phyloP scores from a whole-genome alignment of 495 filamentous ascomycete genomes.

The Aspergillus heteromorphus region DNA sequence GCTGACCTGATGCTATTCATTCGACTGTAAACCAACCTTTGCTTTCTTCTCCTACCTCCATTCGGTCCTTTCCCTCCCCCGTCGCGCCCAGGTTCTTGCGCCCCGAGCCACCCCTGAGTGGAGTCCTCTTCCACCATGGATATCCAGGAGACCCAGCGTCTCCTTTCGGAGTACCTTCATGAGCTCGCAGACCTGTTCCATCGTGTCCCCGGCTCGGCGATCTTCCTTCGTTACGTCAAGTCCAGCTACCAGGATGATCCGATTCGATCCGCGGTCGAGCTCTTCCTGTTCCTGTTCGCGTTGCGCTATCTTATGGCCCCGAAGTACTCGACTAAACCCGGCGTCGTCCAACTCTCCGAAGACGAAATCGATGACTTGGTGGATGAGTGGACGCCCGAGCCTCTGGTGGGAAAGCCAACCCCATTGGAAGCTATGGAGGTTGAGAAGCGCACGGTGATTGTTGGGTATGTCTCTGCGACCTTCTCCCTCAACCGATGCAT shows the following conservation, averaged over 20 bases:
- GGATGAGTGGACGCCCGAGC: slow-evolving; percentile 95
- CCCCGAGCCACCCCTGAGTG: slow-evolving; percentile 17
- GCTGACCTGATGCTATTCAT: not conserved
- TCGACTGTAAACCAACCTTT: not conserved
- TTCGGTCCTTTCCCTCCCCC: not conserved
- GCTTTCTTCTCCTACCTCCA: too few relatives aligned
- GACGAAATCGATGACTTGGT: slow-evolving; percentile 97
- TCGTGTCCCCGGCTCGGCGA: slow-evolving; percentile 85
- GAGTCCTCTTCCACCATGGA: slow-evolving; percentile 54
- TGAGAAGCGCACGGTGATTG: slow-evolving; percentile 79
- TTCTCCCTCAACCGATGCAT: not conserved
- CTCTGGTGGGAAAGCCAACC: slow-evolving; percentile 69
- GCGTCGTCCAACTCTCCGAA: slow-evolving; percentile 81
- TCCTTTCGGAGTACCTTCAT: slow-evolving; percentile 60
- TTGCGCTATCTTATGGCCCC: slow-evolving; percentile 88
- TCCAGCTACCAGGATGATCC: slow-evolving; percentile 98
- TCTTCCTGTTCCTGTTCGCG: slow-evolving; percentile 93
- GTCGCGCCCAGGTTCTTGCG: slow-evolving; percentile 1
- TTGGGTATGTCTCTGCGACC: slow-evolving; percentile 56
- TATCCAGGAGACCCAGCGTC: slow-evolving; percentile 69
- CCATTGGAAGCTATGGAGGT: slow-evolving; percentile 72
- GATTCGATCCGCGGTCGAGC: slow-evolving; percentile 84
- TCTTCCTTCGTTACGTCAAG: slow-evolving; percentile 89
- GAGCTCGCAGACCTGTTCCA: slow-evolving; percentile 71
- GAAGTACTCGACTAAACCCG: slow-evolving; percentile 83